Percentiles rank a stretch among this genome's conserved stretches.
Conservation (phyloP, 2,329 filamentous ascomycete species). For the Fusarium nygamai region DNA sequence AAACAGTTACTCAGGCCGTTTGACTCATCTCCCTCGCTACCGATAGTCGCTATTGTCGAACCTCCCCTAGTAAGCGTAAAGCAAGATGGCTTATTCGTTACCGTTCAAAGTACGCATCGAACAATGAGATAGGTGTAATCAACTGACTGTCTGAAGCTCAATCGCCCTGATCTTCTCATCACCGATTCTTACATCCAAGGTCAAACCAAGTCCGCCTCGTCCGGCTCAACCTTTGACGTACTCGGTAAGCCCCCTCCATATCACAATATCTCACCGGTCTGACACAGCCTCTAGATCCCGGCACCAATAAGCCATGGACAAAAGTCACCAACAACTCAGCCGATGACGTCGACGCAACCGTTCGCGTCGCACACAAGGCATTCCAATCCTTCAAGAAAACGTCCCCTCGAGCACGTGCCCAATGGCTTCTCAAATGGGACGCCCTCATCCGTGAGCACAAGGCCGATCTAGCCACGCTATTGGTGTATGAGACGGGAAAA, state of each 20-base stretch:
- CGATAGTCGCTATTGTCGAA: too few relatives aligned
- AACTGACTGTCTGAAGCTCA: background rate
- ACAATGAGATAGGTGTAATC: accelerated
- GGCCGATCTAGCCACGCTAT: constrained; percentile 52
- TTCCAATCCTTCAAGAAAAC: constrained; percentile 52
- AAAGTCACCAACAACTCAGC: constrained; percentile 1
- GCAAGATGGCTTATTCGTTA: background rate
- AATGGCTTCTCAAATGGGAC: constrained; percentile 51
- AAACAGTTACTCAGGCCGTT: too few relatives aligned
- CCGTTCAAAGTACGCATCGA: background rate
- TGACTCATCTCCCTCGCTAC: too few relatives aligned
- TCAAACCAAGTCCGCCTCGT: background rate
- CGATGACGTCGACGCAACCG: constrained; percentile 44
- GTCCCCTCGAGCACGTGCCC: constrained; percentile 47
- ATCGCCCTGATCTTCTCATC: background rate
- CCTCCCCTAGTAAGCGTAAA: accelerated
- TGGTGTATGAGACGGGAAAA: constrained; percentile 65
- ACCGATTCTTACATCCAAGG: constrained; percentile 1
- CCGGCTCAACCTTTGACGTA: constrained; percentile 1
- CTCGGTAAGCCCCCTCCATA: background rate
- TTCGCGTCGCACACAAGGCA: constrained; percentile 45
- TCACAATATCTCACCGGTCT: background rate
- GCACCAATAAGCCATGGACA: background rate
- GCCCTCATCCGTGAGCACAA: constrained; percentile 47
- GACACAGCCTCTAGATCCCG: background rate